Conservation (phyloP, 441 rosid species). For the Gossypium laxum region DNA sequence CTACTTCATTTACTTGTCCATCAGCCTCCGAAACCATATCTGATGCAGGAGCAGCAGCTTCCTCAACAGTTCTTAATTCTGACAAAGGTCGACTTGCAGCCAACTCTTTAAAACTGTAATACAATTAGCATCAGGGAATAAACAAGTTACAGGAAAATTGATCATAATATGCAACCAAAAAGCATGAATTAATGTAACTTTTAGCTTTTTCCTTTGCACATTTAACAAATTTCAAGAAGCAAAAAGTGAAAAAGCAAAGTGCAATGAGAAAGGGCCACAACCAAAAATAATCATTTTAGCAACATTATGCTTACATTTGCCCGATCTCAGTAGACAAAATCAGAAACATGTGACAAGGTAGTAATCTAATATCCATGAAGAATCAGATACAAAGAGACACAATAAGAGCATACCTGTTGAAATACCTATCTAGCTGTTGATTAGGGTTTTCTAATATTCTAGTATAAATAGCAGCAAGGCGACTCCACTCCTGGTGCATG, state of each 20-base stretch:
- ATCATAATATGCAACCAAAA: neutral
- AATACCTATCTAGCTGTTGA: constrained; percentile 71
- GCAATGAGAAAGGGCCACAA: neutral
- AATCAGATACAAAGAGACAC: neutral
- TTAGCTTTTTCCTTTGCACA: neutral
- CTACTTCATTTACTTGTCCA: constrained; percentile 42
- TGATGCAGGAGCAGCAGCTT: constrained; percentile 34
- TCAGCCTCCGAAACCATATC: constrained; percentile 33
- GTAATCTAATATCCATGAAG: neutral
- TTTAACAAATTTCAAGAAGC: neutral
- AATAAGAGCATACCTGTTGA: constrained; percentile 39
- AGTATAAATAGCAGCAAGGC: constrained; percentile 63
- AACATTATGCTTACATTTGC: neutral
- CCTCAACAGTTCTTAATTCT: constrained; percentile 68
- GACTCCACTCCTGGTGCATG: constrained; percentile 77
- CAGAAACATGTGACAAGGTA: neutral
- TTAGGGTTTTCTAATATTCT: constrained; percentile 79
- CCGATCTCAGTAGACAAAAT: neutral
- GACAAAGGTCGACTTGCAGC: constrained; percentile 64
- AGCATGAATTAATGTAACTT: neutral
- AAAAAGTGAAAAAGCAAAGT: too few relatives aligned
- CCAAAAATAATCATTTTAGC: neutral
- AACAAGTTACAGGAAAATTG: constrained; percentile 3
- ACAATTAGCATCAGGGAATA: constrained; percentile 17
- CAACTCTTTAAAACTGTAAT: constrained; percentile 69